Base-by-base conservation (phyloP, 768 basidiomycete species). In the Russula foetens region DNA sequence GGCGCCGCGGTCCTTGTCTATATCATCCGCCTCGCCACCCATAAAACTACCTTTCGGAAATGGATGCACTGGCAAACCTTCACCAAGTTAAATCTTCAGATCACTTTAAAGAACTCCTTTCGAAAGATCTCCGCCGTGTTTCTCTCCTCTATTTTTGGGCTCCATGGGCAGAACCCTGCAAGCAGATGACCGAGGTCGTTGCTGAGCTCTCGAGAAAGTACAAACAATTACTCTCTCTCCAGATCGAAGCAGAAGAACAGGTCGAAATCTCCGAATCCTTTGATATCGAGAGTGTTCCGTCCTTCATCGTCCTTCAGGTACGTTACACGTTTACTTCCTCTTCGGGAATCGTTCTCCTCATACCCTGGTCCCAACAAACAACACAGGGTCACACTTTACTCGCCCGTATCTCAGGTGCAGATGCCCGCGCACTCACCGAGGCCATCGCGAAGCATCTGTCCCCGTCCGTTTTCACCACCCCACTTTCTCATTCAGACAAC, bases 61-160 rank as follows among this genome's bases (percentile, higher is more conserved):
- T 60, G 59, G 47, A 33, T 11, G 12, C 63, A 46, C 26, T 14
- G 33, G 56, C 67, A 23, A 84, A 84, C 66, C 68, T 79, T 62
- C 61, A 76, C 68, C 66, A 66, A 15, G 79, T 96, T 52, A 69
- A 73, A 24, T 88, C 89, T 4, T 72, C 90, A 1, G 74, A 80
- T 1, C 81, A 91, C 52, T 92, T 98, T 74, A 84, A 91, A 70
- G 69, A 75, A 7, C 73, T 90, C 9, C 83, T 98, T 49, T 85
- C 84, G 0, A 69, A 73, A 23, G 95, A 98, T 73, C 82, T 99
- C 35, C 73, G 81, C 21, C 78, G 90, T 23, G 81, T 96, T 24
- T 94, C 94, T 4, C 77, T 96, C 39, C 84, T 97, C 69, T 92
- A 90, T 75, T 99, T 98, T 72, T 95, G 93, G 89, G 91, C 95